These are phyloP conservation scores for Kuraishia borneana DNA, from an alignment of 805 yeast genomes.

Conservation along the genomic window DNA sequence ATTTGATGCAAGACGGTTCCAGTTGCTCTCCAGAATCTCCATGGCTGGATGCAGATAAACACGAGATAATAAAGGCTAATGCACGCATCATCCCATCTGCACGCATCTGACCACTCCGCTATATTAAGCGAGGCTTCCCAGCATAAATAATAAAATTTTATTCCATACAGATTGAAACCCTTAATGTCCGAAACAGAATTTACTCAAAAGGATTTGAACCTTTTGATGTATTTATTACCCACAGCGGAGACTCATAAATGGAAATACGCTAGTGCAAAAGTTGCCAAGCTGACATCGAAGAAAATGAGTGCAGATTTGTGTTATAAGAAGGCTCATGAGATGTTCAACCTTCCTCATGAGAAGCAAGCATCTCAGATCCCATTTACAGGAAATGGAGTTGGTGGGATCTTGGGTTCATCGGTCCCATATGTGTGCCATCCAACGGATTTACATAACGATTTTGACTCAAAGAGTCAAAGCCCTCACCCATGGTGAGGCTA, in stretches of 20 bases:
- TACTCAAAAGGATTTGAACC: conserved; percentile 18
- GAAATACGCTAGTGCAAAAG: conserved; percentile 18
- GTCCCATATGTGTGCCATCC: not conserved
- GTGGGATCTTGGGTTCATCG: not conserved
- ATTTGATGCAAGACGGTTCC: not conserved
- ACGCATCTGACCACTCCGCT: too few relatives aligned
- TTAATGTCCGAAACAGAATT: too few relatives aligned
- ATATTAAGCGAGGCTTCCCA: not conserved
- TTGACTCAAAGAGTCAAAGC: too few relatives aligned
- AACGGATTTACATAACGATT: too few relatives aligned
- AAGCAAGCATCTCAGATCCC: too few relatives aligned
- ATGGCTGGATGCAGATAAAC: not conserved
- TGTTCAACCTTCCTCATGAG: conserved; percentile 21
- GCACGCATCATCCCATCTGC: too few relatives aligned
- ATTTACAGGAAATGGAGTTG: not conserved
- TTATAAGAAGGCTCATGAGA: conserved; percentile 18
- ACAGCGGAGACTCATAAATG: conserved; percentile 21
- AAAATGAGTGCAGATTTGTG: conserved; percentile 19
- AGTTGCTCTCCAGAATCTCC: not conserved
- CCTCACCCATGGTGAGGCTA: too few relatives aligned
- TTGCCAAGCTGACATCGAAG: conserved; percentile 18
- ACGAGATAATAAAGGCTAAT: too few relatives aligned
- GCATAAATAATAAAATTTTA: not conserved
- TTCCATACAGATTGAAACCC: not conserved
- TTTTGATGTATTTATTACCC: conserved; percentile 16